These are phyloP conservation scores for Fusarium protoensiforme DNA, from an alignment of 2,329 filamentous ascomycete species.

Conservation along the genomic window DNA sequence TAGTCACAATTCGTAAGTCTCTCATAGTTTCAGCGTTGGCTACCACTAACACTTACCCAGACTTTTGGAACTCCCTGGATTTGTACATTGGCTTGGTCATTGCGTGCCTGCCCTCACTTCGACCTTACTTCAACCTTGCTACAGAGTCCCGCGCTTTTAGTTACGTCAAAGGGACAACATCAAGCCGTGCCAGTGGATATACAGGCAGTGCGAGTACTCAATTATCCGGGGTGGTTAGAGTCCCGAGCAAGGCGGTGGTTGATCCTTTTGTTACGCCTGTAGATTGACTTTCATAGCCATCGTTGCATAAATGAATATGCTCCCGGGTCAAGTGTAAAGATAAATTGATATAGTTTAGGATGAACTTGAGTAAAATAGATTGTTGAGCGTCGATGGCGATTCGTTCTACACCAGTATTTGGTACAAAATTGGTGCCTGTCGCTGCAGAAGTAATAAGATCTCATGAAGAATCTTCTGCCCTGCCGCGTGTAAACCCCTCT, in stretches of 20 bases:
- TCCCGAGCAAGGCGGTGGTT: neutral
- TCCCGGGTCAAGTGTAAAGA: neutral
- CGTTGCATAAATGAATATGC: neutral
- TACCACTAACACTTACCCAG: neutral
- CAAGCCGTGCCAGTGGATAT: neutral
- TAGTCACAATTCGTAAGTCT: neutral
- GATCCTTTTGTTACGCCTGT: neutral
- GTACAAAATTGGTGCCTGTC: neutral
- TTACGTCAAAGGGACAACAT: constrained; percentile 9
- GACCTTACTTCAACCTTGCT: constrained; percentile 28
- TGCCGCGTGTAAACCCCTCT: neutral
- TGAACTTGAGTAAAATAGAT: neutral
- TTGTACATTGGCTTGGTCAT: constrained; percentile 21
- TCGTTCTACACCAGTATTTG: neutral
- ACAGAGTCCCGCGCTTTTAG: constrained; percentile 20
- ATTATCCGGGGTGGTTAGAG: neutral
- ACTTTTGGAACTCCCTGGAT: constrained; percentile 21
- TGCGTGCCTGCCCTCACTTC: constrained; percentile 15
- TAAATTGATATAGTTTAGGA: neutral
- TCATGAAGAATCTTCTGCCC: neutral
- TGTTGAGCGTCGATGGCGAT: neutral
- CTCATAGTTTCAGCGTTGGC: fast-evolving
- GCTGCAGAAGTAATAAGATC: neutral
- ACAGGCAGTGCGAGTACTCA: neutral
- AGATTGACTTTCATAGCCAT: neutral